These are phyloP conservation scores for Heracleum sosnowskyi DNA, from an alignment of 129 eudicot genomes.

Conservation along the genomic window DNA sequence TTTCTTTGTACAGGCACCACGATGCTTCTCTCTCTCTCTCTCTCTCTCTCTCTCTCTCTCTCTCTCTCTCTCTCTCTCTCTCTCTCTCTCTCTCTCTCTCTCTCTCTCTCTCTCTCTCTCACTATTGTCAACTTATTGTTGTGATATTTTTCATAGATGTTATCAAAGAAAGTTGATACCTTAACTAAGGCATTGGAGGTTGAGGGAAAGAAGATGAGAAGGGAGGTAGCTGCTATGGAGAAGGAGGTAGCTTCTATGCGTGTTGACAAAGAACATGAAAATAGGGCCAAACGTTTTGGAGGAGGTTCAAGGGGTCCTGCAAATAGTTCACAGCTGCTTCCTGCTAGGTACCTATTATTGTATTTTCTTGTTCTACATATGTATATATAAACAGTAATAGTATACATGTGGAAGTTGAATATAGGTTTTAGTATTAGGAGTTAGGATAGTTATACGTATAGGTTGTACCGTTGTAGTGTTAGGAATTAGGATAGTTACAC, in stretches of 20 bases:
- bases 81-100: not conserved
- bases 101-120: not conserved
- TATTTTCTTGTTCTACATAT: not conserved
- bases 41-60: too few species aligned
- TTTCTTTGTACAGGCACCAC: too few species aligned
- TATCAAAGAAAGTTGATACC: conserved; percentile 90
- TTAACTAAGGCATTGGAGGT: conserved; percentile 94
- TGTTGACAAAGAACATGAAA: conserved; percentile 82
- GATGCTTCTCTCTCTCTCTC: not conserved
- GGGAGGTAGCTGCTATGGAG: conserved; percentile 92
- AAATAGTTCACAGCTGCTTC: conserved; percentile 56
- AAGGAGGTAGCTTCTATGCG: conserved; percentile 92
- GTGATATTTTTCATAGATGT: conserved; percentile 39
- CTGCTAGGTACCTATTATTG: conserved; percentile 53
- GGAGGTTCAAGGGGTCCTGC: conserved; percentile 43
- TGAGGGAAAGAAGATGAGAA: conserved; percentile 88
- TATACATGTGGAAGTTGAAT: not conserved
- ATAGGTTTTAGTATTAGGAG: not conserved
- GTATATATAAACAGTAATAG: not conserved
- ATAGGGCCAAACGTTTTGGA: conserved; percentile 55
- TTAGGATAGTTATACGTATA: not conserved
- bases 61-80: not conserved
- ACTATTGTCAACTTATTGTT: not conserved
- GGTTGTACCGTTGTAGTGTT: not conserved
- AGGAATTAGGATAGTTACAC: not conserved